Evolutionary conservation across 2,329 filamentous ascomycete genomes (phyloP).

Genomic region (Penicillium concentricum): DNA sequence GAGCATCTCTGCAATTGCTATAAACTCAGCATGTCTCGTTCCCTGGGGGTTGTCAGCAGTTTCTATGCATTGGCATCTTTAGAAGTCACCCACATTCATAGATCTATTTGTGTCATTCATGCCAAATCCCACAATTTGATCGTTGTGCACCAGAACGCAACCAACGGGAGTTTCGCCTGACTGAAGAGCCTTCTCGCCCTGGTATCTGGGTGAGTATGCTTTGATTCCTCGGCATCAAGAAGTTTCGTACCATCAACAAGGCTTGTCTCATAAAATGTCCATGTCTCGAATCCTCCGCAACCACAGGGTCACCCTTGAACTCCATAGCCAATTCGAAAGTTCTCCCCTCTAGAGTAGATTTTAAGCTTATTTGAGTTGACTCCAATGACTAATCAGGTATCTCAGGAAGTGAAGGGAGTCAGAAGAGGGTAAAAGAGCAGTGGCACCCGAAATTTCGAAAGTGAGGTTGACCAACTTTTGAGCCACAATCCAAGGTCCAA

Average conservation of each 20-base stretch:
- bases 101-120: constrained; percentile 98
- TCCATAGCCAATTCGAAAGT: not conserved
- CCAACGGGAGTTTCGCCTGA: constrained; percentile 95
- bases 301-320: not conserved
- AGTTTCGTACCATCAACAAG: constrained; percentile 69
- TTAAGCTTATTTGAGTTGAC: not conserved
- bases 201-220: constrained; percentile 3
- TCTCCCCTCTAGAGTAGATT: not conserved
- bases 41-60: constrained; percentile 63
- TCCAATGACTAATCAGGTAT: not conserved
- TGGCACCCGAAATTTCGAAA: constrained; percentile 2
- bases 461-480: not conserved
- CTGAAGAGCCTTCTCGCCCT: constrained; percentile 81
- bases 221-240: not conserved
- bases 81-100: constrained; percentile 55
- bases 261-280: constrained; percentile 78
- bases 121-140: constrained; percentile 76
- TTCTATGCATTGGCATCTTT: not conserved
- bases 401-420: not conserved
- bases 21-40: constrained; percentile 92
- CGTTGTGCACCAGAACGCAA: constrained; percentile 83
- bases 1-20: constrained; percentile 71
- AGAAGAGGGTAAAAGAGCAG: not conserved
- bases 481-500: not conserved
- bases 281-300: constrained; percentile 38